A percentile compares a stretch with the other conserved stretches of the same genome.
These are phyloP conservation scores for Artemisia argyi DNA, from an alignment of 129 eudicot species.

Conservation along the genomic window DNA sequence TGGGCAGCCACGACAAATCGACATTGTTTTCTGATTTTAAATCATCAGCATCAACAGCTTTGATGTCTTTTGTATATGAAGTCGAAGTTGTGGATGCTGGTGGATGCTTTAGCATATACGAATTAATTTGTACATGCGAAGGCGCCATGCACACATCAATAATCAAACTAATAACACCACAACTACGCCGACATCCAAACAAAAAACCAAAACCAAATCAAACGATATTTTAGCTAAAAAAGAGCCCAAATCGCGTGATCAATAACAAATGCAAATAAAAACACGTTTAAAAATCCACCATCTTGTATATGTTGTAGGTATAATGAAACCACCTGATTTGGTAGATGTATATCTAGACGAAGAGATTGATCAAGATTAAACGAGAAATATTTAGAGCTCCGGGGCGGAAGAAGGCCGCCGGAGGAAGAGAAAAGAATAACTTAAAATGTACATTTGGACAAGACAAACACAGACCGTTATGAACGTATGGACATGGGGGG, in stretches of 20 bases:
- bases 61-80: constrained; percentile 5
- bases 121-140: not conserved
- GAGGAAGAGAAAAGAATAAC: constrained; percentile 3
- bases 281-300: not conserved
- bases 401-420: not conserved
- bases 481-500: constrained; percentile 14
- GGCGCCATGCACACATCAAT: constrained; percentile 7
- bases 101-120: not conserved
- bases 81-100: constrained; percentile 10
- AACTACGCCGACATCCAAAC: not conserved
- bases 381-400: not conserved
- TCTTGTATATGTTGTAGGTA: not conserved
- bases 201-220: not conserved
- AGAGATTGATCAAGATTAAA: not conserved
- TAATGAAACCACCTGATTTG: not conserved
- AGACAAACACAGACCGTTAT: constrained; percentile 16
- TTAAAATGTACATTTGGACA: not conserved
- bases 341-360: not conserved
- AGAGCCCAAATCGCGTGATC: too few species aligned
- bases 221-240: not conserved
- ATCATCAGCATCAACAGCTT: not conserved
- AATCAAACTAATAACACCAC: not conserved
- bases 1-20: constrained; percentile 32
- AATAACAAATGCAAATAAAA: too few species aligned
- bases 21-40: constrained; percentile 1